Evolutionary conservation across 305 asterid species (phyloP).

Genomic region (Fraxinus velutina): DNA sequence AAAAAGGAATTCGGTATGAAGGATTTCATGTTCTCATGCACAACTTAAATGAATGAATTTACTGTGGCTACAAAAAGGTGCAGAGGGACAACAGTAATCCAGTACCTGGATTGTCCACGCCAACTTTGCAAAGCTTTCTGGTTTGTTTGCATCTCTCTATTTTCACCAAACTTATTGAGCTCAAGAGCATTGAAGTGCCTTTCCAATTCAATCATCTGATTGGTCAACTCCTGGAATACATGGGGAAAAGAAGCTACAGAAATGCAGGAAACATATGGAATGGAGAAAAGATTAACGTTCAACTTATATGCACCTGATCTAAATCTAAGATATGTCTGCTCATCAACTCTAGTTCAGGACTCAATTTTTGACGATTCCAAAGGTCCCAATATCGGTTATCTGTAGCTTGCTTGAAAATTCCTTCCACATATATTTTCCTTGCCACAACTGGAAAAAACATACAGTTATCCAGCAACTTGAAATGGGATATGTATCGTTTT

Average conservation of each 20-base stretch:
- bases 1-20: not conserved
- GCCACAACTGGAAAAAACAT: conserved; percentile 56
- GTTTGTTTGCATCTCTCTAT: conserved; percentile 41
- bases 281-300: not conserved
- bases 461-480: conserved; percentile 16
- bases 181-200: conserved; percentile 82
- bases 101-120: conserved; percentile 70
- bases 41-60: not conserved
- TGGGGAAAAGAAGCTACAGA: conserved; percentile 12
- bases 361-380: conserved; percentile 84
- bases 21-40: not conserved
- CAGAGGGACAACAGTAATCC: conserved; percentile 14
- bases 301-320: conserved; percentile 56
- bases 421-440: conserved; percentile 77
- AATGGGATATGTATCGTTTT: conserved; percentile 11
- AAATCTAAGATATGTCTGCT: conserved; percentile 55
- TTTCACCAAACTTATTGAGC: conserved; percentile 70
- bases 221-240: conserved; percentile 58
- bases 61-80: not conserved
- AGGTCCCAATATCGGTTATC: conserved; percentile 83
- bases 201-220: conserved; percentile 83
- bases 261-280: conserved; percentile 23
- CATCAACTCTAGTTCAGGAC: conserved; percentile 81
- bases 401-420: conserved; percentile 77
- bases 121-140: conserved; percentile 40